phyloP scores from a whole-genome alignment of 306 rosid genomes.

The Canavalia ensiformis region DNA sequence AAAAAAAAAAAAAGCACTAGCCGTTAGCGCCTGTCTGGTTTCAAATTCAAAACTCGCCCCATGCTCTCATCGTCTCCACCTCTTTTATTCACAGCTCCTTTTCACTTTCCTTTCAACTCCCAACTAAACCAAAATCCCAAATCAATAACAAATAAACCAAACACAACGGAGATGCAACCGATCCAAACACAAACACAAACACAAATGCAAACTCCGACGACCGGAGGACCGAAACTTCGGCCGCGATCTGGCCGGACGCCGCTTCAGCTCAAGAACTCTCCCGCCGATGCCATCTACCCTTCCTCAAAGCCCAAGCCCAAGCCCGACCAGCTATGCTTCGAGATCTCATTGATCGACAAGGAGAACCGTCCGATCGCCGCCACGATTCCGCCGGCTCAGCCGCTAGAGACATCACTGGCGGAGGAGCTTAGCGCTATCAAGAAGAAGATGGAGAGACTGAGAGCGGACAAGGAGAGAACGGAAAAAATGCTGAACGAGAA shows the following conservation, averaged over 20 bases:
- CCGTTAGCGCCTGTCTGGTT: slow-evolving; percentile 88
- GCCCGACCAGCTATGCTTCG: slow-evolving; percentile 48
- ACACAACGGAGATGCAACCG: background rate
- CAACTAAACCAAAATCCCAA: background rate
- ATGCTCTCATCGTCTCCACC: background rate
- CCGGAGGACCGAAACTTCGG: slow-evolving; percentile 54
- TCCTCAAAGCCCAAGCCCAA: slow-evolving; percentile 50
- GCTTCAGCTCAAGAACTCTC: slow-evolving; percentile 73
- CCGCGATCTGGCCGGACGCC: slow-evolving; percentile 76
- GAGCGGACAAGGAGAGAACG: slow-evolving; percentile 67
- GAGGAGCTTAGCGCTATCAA: slow-evolving; percentile 82
- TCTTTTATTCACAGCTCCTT: background rate
- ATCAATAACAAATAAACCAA: slow-evolving; percentile 29
- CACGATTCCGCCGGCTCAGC: slow-evolving; percentile 6
- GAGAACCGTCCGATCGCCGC: slow-evolving; percentile 57
- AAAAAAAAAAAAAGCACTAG: slow-evolving; percentile 46
- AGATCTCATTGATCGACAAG: slow-evolving; percentile 54
- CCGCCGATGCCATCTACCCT: slow-evolving; percentile 46
- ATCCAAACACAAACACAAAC: slow-evolving; percentile 10
- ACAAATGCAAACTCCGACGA: slow-evolving; percentile 53
- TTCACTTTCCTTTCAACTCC: background rate
- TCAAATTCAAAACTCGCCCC: slow-evolving; percentile 71
- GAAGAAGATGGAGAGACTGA: slow-evolving; percentile 79
- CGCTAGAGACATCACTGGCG: slow-evolving; percentile 73
- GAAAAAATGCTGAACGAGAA: slow-evolving; percentile 73